Percentiles rank a stretch among this genome's conserved stretches.
These are phyloP conservation scores for Kwoniella pini DNA, from an alignment of 768 basidiomycete species.

Conservation along the genomic window DNA sequence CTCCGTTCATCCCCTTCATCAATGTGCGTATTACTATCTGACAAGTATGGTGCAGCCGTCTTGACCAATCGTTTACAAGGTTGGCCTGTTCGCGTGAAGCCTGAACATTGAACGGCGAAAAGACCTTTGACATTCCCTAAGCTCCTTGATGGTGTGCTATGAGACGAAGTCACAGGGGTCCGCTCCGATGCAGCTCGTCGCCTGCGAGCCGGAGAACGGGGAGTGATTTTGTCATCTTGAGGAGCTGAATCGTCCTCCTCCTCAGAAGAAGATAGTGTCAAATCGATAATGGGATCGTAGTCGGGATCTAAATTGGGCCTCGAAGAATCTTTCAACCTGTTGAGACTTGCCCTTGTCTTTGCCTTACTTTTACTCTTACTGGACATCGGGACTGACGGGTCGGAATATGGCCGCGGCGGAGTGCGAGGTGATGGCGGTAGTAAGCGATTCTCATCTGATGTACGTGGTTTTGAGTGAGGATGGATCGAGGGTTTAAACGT, in stretches of 20 bases:
- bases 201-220: conserved; percentile 28
- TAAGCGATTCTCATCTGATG: conserved; percentile 13
- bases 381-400: background rate
- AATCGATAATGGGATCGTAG: conserved; percentile 15
- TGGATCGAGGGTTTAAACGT: conserved; percentile 15
- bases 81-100: conserved; percentile 46
- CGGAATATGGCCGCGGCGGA: conserved; percentile 5
- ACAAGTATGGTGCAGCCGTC: conserved; percentile 39
- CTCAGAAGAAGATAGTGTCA: conserved; percentile 5
- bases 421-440: conserved; percentile 4
- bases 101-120: conserved; percentile 47
- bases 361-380: background rate
- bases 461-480: conserved; percentile 18
- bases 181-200: conserved; percentile 31
- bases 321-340: background rate
- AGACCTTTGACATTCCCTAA: no score
- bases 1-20: conserved; percentile 7
- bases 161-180: background rate
- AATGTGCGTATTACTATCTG: conserved; percentile 6
- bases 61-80: conserved; percentile 50
- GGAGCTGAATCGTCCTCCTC: background rate
- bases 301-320: background rate
- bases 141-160: no score
- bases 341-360: background rate
- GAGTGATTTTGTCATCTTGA: conserved; percentile 14